Evolutionary conservation across 176 grass and related monocot species (phyloP).

Genomic region (Otatea glauca): DNA sequence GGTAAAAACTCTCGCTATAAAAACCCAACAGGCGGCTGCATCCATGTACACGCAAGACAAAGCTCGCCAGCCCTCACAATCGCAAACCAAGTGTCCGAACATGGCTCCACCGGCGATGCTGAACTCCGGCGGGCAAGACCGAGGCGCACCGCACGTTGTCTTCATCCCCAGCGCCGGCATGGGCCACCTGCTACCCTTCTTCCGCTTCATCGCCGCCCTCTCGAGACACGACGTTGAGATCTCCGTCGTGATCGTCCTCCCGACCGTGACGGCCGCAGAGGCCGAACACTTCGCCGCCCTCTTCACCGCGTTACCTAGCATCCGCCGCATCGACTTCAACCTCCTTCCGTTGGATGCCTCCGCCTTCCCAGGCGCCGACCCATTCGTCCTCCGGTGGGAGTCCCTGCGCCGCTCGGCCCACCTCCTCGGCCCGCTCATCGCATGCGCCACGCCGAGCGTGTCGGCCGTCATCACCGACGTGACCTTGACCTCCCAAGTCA

Average conservation of each 20-base stretch:
- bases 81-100: neutral
- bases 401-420: slow-evolving; percentile 61
- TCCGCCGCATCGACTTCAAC: slow-evolving; percentile 53
- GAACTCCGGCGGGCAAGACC: neutral
- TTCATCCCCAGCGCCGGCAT: slow-evolving; percentile 78
- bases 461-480: slow-evolving; percentile 61
- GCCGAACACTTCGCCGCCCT: slow-evolving; percentile 36
- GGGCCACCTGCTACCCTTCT: slow-evolving; percentile 65
- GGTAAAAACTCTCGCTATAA: no score
- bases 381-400: slow-evolving; percentile 60
- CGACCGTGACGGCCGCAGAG: slow-evolving; percentile 55
- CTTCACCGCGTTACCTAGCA: slow-evolving; percentile 41
- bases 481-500: slow-evolving; percentile 28
- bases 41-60: no score
- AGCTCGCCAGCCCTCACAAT: slow-evolving; percentile 11
- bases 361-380: slow-evolving; percentile 40
- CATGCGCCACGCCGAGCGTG: slow-evolving; percentile 23
- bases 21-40: no score
- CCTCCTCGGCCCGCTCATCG: slow-evolving; percentile 47
- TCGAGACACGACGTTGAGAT: neutral
- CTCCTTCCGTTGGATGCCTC: slow-evolving; percentile 41
- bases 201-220: slow-evolving; percentile 6
- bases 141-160: slow-evolving; percentile 39
- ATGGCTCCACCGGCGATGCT: neutral
- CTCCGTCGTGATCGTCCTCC: slow-evolving; percentile 57